These are phyloP conservation scores for Rhizopogon salebrosus DNA, from an alignment of 768 basidiomycete species.

Conservation along the genomic window DNA sequence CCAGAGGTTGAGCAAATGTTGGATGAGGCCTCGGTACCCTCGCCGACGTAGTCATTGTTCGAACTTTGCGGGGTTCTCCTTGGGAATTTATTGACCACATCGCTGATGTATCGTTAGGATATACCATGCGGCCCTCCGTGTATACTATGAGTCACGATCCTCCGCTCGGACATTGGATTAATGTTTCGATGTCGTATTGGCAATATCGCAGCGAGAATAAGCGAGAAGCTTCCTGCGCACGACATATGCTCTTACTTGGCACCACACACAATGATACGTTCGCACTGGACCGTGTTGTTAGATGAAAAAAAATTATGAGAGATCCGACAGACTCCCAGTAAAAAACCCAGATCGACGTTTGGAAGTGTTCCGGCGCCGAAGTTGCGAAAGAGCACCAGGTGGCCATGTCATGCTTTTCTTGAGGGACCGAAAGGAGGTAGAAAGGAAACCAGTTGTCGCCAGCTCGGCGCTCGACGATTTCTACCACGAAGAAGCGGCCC, in stretches of 20 bases:
- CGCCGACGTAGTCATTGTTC: background rate
- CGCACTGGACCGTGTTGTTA: background rate
- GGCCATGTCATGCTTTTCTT: too few relatives aligned
- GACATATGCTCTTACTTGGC: background rate
- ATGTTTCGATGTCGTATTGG: background rate
- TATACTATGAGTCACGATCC: background rate
- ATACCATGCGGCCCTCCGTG: slow-evolving; percentile 4
- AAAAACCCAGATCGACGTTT: background rate
- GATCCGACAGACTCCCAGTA: too few relatives aligned
- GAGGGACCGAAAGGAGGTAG: too few relatives aligned
- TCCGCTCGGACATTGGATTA: background rate
- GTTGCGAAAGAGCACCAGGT: too few relatives aligned
- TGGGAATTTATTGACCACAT: background rate
- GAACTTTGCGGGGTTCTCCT: background rate
- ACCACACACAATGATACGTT: background rate
- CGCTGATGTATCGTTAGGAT: slow-evolving; percentile 7
- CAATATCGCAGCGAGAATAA: background rate
- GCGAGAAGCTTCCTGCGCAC: background rate
- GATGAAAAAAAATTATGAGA: background rate
- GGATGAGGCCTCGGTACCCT: slow-evolving; percentile 20
- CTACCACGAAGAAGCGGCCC: background rate
- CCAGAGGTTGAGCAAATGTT: slow-evolving; percentile 61
- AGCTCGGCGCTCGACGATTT: too few relatives aligned
- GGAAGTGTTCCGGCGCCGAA: too few relatives aligned
- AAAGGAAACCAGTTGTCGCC: too few relatives aligned